Evolutionary conservation across 1,284 basidiomycete genomes (phyloP).

Genomic region (Tausonia pullulans): DNA sequence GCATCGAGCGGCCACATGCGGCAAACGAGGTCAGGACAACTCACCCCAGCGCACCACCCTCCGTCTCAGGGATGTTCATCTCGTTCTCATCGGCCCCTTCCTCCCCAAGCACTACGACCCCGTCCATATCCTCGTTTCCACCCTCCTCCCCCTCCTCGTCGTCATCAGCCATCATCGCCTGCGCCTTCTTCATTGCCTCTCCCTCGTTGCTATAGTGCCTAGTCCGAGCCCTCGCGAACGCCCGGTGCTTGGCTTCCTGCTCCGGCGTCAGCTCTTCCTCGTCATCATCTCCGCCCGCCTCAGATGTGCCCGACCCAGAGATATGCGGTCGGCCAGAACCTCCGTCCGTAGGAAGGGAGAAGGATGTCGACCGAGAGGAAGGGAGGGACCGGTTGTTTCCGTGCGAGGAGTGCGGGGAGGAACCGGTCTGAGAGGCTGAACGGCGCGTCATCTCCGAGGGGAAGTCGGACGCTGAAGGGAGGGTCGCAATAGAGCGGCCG

Average conservation of each 20-base stretch:
- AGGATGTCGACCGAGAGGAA: constrained; percentile 15
- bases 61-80: background rate
- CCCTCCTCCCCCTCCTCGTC: constrained; percentile 7
- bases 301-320: background rate
- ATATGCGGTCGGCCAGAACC: background rate
- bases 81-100: constrained; percentile 22
- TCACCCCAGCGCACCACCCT: background rate
- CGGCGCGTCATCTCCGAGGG: background rate
- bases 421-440: background rate
- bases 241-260: constrained; percentile 16
- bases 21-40: too few species aligned
- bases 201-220: constrained; percentile 11
- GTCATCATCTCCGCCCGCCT: constrained; percentile 8
- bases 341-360: constrained; percentile 10
- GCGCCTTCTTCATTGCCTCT: constrained; percentile 3
- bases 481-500: background rate
- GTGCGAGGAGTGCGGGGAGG: constrained; percentile 1
- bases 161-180: constrained; percentile 1
- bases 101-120: constrained; percentile 52
- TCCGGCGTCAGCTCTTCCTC: constrained; percentile 15
- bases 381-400: constrained; percentile 1
- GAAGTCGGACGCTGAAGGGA: background rate
- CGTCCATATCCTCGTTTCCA: constrained; percentile 42
- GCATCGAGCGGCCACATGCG: too few species aligned
- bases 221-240: constrained; percentile 8